Conservation (phyloP, 2,329 filamentous ascomycete species). For the Phyllosticta citrichinensis region DNA sequence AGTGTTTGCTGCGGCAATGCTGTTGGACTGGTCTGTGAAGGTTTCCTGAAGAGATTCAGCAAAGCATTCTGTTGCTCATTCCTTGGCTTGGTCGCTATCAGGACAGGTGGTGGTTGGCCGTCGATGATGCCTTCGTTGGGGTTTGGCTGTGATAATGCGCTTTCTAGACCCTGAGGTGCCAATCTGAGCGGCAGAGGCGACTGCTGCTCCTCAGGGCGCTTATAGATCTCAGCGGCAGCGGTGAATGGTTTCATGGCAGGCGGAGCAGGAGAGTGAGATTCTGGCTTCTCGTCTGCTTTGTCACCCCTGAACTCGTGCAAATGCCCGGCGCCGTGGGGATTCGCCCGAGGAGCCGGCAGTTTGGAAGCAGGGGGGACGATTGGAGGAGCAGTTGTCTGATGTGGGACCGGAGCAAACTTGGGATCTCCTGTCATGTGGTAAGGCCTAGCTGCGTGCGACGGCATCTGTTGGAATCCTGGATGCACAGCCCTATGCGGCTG, state of each 20-base stretch:
- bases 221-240: slow-evolving; percentile 10
- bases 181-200: slow-evolving; percentile 1
- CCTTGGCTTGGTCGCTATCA: slow-evolving; percentile 21
- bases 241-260: slow-evolving; percentile 7
- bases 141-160: not conserved
- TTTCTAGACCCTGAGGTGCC: slow-evolving; percentile 8
- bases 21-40: slow-evolving; percentile 7
- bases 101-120: slow-evolving; percentile 1
- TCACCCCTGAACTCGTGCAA: slow-evolving; percentile 46
- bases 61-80: slow-evolving; percentile 36
- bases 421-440: slow-evolving; percentile 35
- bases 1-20: slow-evolving; percentile 11
- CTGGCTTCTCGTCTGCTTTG: slow-evolving; percentile 16
- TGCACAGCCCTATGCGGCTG: slow-evolving; percentile 7
- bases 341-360: slow-evolving; percentile 49
- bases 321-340: slow-evolving; percentile 46
- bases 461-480: not conserved
- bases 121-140: not conserved
- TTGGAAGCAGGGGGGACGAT: slow-evolving; percentile 46
- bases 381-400: slow-evolving; percentile 26
- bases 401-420: slow-evolving; percentile 31
- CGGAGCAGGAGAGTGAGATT: slow-evolving; percentile 11
- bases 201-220: not conserved
- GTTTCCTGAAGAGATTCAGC: slow-evolving; percentile 33
- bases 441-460: slow-evolving; percentile 27